Conservation (phyloP, 345 rosid genomes). For the Dipteronia dyeriana region DNA sequence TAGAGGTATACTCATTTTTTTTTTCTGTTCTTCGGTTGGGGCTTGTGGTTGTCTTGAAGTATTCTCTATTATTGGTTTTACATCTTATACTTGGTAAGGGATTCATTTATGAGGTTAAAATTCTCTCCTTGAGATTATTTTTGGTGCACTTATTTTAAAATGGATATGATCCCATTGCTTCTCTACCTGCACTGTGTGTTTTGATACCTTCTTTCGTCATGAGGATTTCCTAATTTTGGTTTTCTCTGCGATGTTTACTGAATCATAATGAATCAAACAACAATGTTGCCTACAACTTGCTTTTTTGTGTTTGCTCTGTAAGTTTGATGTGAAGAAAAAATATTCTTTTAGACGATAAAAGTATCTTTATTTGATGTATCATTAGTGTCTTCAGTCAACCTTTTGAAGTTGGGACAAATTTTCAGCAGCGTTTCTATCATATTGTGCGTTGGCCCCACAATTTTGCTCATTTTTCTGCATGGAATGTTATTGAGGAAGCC, state of each 20-base stretch:
- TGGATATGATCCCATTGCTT: neutral
- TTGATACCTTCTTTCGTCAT: neutral
- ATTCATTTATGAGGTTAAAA: neutral
- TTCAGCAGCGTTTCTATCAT: neutral
- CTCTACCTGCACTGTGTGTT: neutral
- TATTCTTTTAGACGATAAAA: neutral
- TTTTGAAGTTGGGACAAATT: neutral
- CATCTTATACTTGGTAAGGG: neutral
- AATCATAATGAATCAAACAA: neutral
- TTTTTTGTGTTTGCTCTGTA: neutral
- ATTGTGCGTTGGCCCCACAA: neutral
- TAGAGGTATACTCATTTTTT: slow-evolving; percentile 24
- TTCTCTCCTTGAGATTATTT: slow-evolving; percentile 3
- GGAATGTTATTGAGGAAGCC: neutral
- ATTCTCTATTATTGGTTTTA: neutral
- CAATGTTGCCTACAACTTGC: neutral
- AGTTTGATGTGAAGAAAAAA: neutral
- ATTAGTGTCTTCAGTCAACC: neutral
- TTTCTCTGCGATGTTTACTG: neutral
- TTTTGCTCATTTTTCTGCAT: neutral
- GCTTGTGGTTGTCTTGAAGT: slow-evolving; percentile 13
- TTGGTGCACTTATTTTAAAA: neutral
- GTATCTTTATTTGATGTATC: neutral
- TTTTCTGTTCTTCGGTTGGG: neutral
- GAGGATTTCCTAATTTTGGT: slow-evolving; percentile 3